phyloP scores from a whole-genome alignment of 2,329 filamentous ascomycete genomes.

The Xylaria hypoxylon region DNA sequence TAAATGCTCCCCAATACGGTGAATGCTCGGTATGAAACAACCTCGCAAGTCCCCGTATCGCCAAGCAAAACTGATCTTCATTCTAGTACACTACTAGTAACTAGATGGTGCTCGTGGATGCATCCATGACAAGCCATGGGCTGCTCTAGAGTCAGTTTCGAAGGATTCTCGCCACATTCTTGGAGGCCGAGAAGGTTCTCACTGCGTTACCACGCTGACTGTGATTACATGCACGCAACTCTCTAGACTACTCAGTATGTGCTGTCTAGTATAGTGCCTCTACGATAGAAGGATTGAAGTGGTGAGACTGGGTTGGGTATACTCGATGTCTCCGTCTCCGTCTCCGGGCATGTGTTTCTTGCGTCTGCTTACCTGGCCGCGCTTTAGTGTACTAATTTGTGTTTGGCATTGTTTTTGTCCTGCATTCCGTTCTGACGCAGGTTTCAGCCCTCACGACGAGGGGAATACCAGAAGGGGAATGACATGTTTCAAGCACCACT shows the following conservation, averaged over 20 bases:
- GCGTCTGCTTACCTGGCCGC: constrained; percentile 11
- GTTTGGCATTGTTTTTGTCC: constrained; percentile 29
- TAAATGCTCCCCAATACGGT: background rate
- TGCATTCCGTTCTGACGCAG: constrained; percentile 36
- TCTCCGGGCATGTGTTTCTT: background rate
- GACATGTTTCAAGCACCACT: constrained; percentile 35
- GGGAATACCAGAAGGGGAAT: constrained; percentile 34
- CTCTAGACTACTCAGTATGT: too few relatives aligned
- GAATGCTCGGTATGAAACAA: constrained; percentile 8
- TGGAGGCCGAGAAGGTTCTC: constrained; percentile 23
- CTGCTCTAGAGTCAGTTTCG: constrained; percentile 24
- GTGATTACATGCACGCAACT: constrained; percentile 1
- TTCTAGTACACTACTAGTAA: constrained; percentile 23
- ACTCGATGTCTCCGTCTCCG: background rate
- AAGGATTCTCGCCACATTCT: constrained; percentile 30
- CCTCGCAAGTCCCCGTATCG: constrained; percentile 16
- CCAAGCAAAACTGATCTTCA: constrained; percentile 16
- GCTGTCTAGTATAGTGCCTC: background rate
- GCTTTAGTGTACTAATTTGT: constrained; percentile 5
- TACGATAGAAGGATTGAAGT: background rate
- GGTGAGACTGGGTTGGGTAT: constrained; percentile 20
- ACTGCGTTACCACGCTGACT: constrained; percentile 14
- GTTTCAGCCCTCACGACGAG: constrained; percentile 30
- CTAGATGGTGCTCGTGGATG: background rate
- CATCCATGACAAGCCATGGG: constrained; percentile 2